A percentile compares a stretch with the other conserved stretches of the same genome.
Conservation (phyloP, 1,284 basidiomycete genomes). For the Trametes hirsuta region DNA sequence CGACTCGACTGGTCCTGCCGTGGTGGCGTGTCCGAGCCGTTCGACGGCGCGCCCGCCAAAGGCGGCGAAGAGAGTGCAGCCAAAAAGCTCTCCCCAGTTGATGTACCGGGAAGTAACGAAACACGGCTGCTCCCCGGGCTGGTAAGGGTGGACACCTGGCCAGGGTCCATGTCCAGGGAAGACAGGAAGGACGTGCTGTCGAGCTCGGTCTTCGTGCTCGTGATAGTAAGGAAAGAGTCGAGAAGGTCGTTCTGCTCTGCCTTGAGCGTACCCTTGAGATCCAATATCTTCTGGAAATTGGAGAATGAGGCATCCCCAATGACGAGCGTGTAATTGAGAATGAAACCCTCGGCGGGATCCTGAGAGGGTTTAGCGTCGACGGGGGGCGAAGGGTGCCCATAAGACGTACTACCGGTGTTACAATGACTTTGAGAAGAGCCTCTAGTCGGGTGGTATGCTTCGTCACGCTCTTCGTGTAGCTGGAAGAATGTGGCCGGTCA, state of each 20-base stretch:
- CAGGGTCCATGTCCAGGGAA: slow-evolving; percentile 91
- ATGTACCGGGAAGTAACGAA: slow-evolving; percentile 43
- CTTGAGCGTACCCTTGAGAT: slow-evolving; percentile 92
- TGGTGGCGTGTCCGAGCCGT: slow-evolving; percentile 45
- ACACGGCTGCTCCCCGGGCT: slow-evolving; percentile 65
- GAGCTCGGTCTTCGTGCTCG: slow-evolving; percentile 86
- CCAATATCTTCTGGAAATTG: slow-evolving; percentile 99
- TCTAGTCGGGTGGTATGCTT: slow-evolving; percentile 85
- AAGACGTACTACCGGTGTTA: slow-evolving; percentile 79
- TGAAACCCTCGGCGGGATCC: slow-evolving; percentile 92
- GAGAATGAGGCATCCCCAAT: slow-evolving; percentile 92
- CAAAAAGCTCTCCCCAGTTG: slow-evolving; percentile 54
- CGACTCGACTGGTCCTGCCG: slow-evolving; percentile 50
- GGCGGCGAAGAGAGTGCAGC: slow-evolving; percentile 61
- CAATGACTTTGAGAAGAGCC: slow-evolving; percentile 91
- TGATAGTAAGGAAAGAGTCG: slow-evolving; percentile 89
- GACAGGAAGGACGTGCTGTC: slow-evolving; percentile 90
- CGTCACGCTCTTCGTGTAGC: slow-evolving; percentile 80
- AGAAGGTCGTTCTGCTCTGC: slow-evolving; percentile 86
- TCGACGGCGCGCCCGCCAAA: slow-evolving; percentile 52
- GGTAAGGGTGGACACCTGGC: slow-evolving; percentile 48
- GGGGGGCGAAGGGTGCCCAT: not conserved
- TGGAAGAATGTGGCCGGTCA: slow-evolving; percentile 34
- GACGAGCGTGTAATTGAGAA: slow-evolving; percentile 90
- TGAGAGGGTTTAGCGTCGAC: slow-evolving; percentile 35